Conservation (phyloP, 2,329 filamentous ascomycete genomes). For the Trichoderma koningiopsis region DNA sequence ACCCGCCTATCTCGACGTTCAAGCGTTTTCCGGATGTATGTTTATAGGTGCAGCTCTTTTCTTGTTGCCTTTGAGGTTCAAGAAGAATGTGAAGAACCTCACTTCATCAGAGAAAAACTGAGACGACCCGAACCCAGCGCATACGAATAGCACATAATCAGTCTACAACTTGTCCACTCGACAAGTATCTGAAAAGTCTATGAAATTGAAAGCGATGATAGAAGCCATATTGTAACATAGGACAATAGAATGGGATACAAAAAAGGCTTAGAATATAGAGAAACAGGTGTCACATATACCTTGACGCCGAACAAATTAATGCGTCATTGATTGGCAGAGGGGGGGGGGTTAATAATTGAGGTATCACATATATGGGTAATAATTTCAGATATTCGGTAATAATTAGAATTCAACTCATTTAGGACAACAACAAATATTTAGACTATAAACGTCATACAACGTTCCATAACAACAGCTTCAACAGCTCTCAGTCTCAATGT, state of each 20-base stretch:
- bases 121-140: background rate
- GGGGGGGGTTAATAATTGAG: background rate
- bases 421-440: background rate
- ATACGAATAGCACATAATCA: too few species aligned
- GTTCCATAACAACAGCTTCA: background rate
- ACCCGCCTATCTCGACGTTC: conserved; percentile 15
- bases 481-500: background rate
- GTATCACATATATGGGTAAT: background rate
- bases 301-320: background rate
- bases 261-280: background rate
- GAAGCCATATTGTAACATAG: background rate
- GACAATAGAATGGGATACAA: background rate
- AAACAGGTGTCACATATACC: background rate
- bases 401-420: background rate
- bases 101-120: background rate
- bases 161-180: background rate
- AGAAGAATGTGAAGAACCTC: background rate
- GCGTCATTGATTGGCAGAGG: background rate
- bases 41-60: conserved; percentile 12
- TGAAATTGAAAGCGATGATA: background rate
- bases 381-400: background rate
- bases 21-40: conserved; percentile 12
- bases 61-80: conserved; percentile 7
- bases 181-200: background rate
- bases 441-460: background rate